Conservation (phyloP, 176 grass and related monocot genomes). For the Calamus simplicifolius region DNA sequence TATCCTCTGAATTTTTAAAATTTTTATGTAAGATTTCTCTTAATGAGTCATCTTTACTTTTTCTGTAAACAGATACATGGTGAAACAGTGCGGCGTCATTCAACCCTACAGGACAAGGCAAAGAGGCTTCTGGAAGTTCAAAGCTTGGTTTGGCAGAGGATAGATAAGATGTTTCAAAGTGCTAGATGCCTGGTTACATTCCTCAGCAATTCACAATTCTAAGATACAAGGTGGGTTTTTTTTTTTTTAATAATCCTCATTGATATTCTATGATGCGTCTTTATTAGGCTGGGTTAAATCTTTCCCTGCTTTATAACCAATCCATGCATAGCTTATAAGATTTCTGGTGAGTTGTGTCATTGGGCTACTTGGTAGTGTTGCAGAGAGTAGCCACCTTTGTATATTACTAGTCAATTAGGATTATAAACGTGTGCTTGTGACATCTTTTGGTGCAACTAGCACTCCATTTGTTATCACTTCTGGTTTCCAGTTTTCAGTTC, state of each 20-base stretch:
- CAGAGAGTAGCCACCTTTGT: too few species aligned
- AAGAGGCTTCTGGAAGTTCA: slow-evolving; percentile 83
- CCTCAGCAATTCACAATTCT: slow-evolving; percentile 87
- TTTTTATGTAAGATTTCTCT: too few species aligned
- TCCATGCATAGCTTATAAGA: too few species aligned
- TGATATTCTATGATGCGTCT: neutral
- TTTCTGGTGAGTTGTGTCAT: too few species aligned
- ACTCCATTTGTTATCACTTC: too few species aligned
- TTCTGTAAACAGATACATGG: slow-evolving; percentile 66
- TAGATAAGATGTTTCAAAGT: slow-evolving; percentile 85
- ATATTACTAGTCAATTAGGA: too few species aligned
- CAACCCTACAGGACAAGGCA: slow-evolving; percentile 52
- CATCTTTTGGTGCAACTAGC: too few species aligned
- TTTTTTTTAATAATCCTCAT: neutral
- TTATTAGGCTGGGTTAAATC: too few species aligned
- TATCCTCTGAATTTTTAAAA: neutral
- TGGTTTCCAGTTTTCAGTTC: too few species aligned
- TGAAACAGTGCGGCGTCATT: slow-evolving; percentile 55
- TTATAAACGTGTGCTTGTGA: too few species aligned
- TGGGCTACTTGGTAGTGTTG: too few species aligned
- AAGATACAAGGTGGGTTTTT: slow-evolving; percentile 6
- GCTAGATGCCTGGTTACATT: slow-evolving; percentile 94
- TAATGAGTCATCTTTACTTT: neutral
- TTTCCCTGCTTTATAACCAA: too few species aligned
- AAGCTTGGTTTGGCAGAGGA: slow-evolving; percentile 82